Conservation (phyloP, 2,329 filamentous ascomycete genomes). For the Talaromyces sp. region DNA sequence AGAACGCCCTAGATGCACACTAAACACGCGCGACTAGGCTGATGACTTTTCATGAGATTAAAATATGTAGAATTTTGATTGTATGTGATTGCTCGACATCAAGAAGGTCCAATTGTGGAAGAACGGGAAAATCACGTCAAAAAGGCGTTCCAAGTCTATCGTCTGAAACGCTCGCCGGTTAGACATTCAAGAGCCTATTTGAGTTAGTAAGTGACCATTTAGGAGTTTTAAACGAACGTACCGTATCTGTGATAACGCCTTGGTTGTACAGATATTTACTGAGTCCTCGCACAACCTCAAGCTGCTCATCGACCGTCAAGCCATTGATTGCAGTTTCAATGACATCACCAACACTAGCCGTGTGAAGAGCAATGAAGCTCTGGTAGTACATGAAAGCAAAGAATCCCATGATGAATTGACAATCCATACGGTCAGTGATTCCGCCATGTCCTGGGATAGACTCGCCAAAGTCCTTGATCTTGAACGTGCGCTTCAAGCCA, state of each 20-base stretch:
- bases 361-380: constrained; percentile 88
- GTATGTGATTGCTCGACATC: not conserved
- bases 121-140: not conserved
- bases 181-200: constrained; percentile 38
- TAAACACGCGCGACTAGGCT: not conserved
- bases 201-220: constrained; percentile 19
- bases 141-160: constrained; percentile 15
- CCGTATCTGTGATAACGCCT: constrained; percentile 54
- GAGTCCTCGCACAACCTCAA: constrained; percentile 67
- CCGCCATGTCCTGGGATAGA: constrained; percentile 96
- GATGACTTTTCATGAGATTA: constrained; percentile 7
- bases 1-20: constrained; percentile 4
- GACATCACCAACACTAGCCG: constrained; percentile 77
- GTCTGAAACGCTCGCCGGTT: constrained; percentile 34
- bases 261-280: constrained; percentile 64
- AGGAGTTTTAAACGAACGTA: constrained; percentile 30
- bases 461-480: constrained; percentile 99
- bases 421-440: constrained; percentile 99
- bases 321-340: constrained; percentile 90
- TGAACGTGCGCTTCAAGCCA: constrained; percentile 95
- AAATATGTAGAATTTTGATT: not conserved
- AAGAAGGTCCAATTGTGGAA: not conserved
- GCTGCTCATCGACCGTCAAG: constrained; percentile 80
- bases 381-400: constrained; percentile 99
- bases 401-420: constrained; percentile 99